These are phyloP conservation scores for Biancaea sappan DNA, from an alignment of 306 rosid genomes.

Conservation along the genomic window DNA sequence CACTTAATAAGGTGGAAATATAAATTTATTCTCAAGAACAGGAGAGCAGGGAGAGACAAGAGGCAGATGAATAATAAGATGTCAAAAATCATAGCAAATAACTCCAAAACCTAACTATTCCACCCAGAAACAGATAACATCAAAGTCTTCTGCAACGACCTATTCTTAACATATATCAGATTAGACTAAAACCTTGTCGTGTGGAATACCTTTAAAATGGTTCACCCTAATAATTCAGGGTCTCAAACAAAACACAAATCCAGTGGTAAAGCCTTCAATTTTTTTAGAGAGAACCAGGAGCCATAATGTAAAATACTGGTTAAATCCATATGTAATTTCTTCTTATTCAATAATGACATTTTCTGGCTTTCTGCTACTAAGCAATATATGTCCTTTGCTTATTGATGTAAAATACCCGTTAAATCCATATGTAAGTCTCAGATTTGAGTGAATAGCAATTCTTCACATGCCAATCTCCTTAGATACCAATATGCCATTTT, in stretches of 20 bases:
- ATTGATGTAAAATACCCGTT: background rate
- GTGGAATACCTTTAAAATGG: too few species aligned
- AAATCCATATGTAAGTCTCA: background rate
- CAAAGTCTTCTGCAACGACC: too few species aligned
- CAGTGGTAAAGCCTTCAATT: too few species aligned
- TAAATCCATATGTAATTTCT: background rate
- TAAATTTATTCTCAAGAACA: background rate
- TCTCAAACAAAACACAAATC: too few species aligned
- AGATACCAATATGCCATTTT: background rate
- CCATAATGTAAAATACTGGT: too few species aligned
- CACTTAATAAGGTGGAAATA: background rate
- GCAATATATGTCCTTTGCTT: background rate
- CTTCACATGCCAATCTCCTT: background rate
- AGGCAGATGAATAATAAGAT: background rate
- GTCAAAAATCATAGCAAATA: constrained; percentile 12
- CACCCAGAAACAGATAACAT: constrained; percentile 8
- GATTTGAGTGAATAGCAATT: too few species aligned
- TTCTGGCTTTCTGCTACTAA: background rate
- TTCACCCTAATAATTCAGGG: too few species aligned
- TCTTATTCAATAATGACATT: background rate
- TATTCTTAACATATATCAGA: too few species aligned
- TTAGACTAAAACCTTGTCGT: too few species aligned
- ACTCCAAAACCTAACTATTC: constrained; percentile 20
- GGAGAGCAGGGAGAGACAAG: background rate
- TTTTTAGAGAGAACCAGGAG: too few species aligned